Conservation (phyloP, 345 rosid species). For the Citrus glauca region DNA sequence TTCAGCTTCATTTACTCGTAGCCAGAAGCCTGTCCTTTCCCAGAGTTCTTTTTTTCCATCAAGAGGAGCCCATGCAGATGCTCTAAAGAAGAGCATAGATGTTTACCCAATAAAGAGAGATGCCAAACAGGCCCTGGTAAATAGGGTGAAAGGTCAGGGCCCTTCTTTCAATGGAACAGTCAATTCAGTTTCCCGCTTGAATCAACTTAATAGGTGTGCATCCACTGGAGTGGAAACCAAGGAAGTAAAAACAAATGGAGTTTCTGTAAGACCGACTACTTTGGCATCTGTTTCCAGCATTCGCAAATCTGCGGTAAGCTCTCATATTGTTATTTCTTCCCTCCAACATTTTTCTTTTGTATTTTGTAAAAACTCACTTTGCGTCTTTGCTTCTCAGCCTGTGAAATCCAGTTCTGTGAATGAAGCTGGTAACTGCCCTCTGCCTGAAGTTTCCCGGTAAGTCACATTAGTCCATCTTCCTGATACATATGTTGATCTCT, state of each 20-base stretch:
- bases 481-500: background rate
- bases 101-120: constrained; percentile 32
- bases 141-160: constrained; percentile 21
- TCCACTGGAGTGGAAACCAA: constrained; percentile 27
- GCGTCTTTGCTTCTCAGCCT: constrained; percentile 33
- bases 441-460: constrained; percentile 42
- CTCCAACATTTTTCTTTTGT: background rate
- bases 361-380: background rate
- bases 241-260: constrained; percentile 22
- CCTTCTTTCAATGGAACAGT: constrained; percentile 28
- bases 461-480: constrained; percentile 18
- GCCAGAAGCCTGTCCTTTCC: constrained; percentile 47
- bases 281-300: constrained; percentile 28
- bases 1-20: constrained; percentile 31
- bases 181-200: constrained; percentile 21
- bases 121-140: constrained; percentile 35
- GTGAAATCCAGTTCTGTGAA: constrained; percentile 33
- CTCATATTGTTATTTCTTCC: background rate
- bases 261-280: constrained; percentile 31
- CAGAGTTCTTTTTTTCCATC: constrained; percentile 75
- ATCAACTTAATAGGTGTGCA: constrained; percentile 23
- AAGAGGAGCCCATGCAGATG: constrained; percentile 40
- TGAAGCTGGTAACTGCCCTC: constrained; percentile 29
- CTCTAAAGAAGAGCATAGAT: constrained; percentile 53
- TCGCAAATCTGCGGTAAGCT: constrained; percentile 39